A percentile compares a stretch with the other conserved stretches of the same genome.
These are phyloP conservation scores for Coleophoma crateriformis DNA, from an alignment of 2,329 filamentous ascomycete genomes.

Conservation along the genomic window DNA sequence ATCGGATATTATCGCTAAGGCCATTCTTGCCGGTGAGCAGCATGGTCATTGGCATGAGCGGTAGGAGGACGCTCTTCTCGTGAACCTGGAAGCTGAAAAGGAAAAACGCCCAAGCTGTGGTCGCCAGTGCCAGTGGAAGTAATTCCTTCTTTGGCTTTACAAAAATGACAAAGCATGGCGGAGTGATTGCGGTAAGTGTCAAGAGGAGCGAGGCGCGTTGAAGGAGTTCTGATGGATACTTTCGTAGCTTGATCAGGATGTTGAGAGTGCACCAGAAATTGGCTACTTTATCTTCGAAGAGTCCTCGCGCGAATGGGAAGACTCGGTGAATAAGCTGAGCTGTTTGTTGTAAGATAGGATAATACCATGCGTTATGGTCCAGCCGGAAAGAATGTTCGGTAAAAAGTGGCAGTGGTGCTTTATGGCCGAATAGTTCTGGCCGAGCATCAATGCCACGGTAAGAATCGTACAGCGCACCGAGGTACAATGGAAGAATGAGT, in stretches of 20 bases:
- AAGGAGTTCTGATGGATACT: conserved; percentile 65
- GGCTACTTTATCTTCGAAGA: conserved; percentile 98
- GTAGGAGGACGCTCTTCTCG: conserved; percentile 93
- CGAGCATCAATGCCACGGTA: conserved; percentile 55
- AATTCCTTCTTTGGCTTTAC: conserved; percentile 70
- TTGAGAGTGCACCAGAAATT: conserved; percentile 97
- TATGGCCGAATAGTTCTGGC: conserved; percentile 50
- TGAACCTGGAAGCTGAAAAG: conserved; percentile 97
- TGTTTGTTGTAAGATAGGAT: conserved; percentile 71
- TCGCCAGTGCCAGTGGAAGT: conserved; percentile 73
- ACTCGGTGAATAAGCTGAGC: conserved; percentile 85
- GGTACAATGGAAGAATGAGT: conserved; percentile 68
- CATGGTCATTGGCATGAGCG: conserved; percentile 88
- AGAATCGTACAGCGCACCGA: conserved; percentile 65
- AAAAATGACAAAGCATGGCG: conserved; percentile 76
- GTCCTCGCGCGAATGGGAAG: conserved; percentile 89
- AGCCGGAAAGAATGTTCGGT: conserved; percentile 51
- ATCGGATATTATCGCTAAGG: conserved; percentile 67
- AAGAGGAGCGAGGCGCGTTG: conserved; percentile 70
- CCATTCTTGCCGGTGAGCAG: conserved; percentile 76
- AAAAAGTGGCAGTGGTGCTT: conserved; percentile 58
- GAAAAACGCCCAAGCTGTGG: conserved; percentile 94
- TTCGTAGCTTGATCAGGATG: conserved; percentile 78
- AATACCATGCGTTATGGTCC: conserved; percentile 63
- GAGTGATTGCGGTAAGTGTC: conserved; percentile 71